phyloP scores from a whole-genome alignment of 495 filamentous ascomycete genomes.

The Penicillium paradoxum region DNA sequence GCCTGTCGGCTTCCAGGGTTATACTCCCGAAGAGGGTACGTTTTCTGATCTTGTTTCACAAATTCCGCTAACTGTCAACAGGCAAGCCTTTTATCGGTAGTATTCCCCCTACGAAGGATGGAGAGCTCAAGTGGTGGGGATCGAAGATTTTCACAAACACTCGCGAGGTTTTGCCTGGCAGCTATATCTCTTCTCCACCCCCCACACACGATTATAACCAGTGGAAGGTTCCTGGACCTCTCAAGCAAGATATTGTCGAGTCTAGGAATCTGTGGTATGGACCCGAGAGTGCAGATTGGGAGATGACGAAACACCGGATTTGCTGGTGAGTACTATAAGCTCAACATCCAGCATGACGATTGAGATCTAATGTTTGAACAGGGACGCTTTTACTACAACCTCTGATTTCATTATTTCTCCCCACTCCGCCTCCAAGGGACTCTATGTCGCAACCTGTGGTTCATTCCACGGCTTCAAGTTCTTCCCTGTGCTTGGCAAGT shows the following conservation, averaged over 20 bases:
- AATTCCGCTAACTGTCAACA: conserved; percentile 12
- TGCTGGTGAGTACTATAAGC: conserved; percentile 36
- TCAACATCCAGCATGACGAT: too few relatives aligned
- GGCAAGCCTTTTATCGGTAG: conserved; percentile 32
- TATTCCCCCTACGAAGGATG: conserved; percentile 31
- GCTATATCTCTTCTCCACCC: conserved; percentile 47
- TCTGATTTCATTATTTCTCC: conserved; percentile 54
- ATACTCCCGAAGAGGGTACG: conserved; percentile 29
- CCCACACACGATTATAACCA: conserved; percentile 36
- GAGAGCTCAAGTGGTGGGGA: conserved; percentile 50
- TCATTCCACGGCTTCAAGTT: conserved; percentile 56
- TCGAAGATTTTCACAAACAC: conserved; percentile 50
- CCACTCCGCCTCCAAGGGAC: conserved; percentile 45
- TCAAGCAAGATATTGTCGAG: conserved; percentile 35
- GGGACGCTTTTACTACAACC: conserved; percentile 40
- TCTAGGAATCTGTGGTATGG: conserved; percentile 35
- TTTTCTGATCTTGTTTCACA: neutral
- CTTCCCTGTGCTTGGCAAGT: conserved; percentile 54
- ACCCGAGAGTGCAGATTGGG: conserved; percentile 30
- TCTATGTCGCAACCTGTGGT: conserved; percentile 48
- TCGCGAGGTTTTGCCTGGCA: conserved; percentile 35
- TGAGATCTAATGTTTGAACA: conserved; percentile 13
- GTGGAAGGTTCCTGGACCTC: conserved; percentile 42
- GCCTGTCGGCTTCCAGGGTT: conserved; percentile 36
- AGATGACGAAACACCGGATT: conserved; percentile 41